Evolutionary conservation across 2,329 filamentous ascomycete genomes (phyloP).

Genomic region (Fusarium gaditjirri): DNA sequence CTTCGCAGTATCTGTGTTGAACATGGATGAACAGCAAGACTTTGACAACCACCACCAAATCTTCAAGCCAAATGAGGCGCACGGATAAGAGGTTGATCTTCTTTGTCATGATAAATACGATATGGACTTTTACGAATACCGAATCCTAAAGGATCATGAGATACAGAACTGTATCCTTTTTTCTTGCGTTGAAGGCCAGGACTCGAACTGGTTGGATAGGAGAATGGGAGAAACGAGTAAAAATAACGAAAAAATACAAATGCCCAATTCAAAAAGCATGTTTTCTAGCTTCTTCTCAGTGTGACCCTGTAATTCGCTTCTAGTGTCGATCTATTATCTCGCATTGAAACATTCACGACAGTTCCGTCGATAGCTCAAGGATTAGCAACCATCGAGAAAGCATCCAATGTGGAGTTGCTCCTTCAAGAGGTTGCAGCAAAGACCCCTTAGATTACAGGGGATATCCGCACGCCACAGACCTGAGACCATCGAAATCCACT

Average conservation of each 20-base stretch:
- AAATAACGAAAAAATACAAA: constrained; percentile 14
- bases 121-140: constrained; percentile 17
- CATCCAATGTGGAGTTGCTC: background rate
- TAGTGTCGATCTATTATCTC: background rate
- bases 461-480: constrained; percentile 20
- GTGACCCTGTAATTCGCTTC: constrained; percentile 20
- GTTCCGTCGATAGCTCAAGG: background rate
- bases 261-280: background rate
- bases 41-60: constrained; percentile 1
- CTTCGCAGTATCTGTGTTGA: constrained; percentile 3
- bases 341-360: constrained; percentile 23
- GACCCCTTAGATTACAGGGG: constrained; percentile 29
- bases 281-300: background rate
- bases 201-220: constrained; percentile 1
- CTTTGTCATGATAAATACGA: constrained; percentile 28
- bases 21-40: constrained; percentile 5
- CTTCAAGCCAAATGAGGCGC: constrained; percentile 30
- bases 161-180: constrained; percentile 6
- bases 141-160: constrained; percentile 24
- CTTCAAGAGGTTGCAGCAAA: constrained; percentile 23
- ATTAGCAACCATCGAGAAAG: constrained; percentile 12
- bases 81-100: constrained; percentile 25
- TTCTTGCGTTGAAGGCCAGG: constrained; percentile 2
- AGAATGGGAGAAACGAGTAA: constrained; percentile 7
- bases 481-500: constrained; percentile 2